A percentile compares a stretch with the other conserved stretches of the same genome.
These are phyloP conservation scores for Globisporangium paroecandrum DNA, from an alignment of 352 stramenopile species.

Conservation along the genomic window DNA sequence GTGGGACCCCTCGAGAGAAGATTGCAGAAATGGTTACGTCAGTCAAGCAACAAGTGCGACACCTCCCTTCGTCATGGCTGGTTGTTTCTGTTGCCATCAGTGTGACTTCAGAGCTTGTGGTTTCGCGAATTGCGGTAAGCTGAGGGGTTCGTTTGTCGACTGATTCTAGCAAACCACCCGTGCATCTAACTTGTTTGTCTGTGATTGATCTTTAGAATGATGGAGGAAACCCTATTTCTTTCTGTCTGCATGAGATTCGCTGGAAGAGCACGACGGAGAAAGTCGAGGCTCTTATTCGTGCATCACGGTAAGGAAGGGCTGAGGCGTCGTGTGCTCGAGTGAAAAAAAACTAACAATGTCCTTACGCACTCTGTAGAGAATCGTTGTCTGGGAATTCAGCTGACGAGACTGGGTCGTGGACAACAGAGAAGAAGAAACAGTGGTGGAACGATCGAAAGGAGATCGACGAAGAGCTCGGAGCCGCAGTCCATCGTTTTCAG, in stretches of 20 bases:
- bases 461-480: slow-evolving; percentile 45
- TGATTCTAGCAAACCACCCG: neutral
- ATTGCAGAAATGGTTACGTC: slow-evolving; percentile 20
- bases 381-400: slow-evolving; percentile 58
- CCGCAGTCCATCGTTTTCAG: slow-evolving; percentile 46
- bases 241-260: slow-evolving; percentile 36
- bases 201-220: slow-evolving; percentile 33
- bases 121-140: slow-evolving; percentile 40
- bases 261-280: slow-evolving; percentile 44
- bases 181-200: slow-evolving; percentile 6
- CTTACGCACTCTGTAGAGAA: slow-evolving; percentile 25
- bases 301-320: slow-evolving; percentile 48
- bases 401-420: slow-evolving; percentile 52
- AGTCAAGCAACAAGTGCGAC: slow-evolving; percentile 23
- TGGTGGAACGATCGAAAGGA: slow-evolving; percentile 73
- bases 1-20: neutral
- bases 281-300: slow-evolving; percentile 45
- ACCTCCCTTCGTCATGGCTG: slow-evolving; percentile 39
- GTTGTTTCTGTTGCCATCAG: slow-evolving; percentile 40
- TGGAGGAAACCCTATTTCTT: slow-evolving; percentile 38
- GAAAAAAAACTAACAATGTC: neutral
- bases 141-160: neutral
- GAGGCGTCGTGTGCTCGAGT: neutral
- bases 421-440: slow-evolving; percentile 56
- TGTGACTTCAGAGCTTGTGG: slow-evolving; percentile 42